phyloP scores from a whole-genome alignment of 1,139 yeast genomes.

The Geotrichum europaeum region DNA sequence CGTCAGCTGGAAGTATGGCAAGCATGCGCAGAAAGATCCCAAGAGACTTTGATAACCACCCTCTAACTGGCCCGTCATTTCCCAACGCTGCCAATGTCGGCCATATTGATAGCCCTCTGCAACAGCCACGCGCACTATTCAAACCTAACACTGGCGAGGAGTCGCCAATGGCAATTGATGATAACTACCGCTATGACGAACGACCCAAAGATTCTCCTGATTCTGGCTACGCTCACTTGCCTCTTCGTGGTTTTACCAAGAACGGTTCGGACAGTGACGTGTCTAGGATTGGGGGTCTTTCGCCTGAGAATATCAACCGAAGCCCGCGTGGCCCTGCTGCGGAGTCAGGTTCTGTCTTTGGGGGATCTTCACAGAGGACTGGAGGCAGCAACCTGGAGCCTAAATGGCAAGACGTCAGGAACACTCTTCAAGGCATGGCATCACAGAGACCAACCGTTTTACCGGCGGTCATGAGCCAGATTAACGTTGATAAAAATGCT shows the following conservation, averaged over 20 bases:
- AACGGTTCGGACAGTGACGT: neutral
- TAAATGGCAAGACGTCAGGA: constrained; percentile 25
- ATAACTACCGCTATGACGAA: neutral
- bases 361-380: neutral
- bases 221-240: neutral
- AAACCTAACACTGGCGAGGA: neutral
- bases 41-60: neutral
- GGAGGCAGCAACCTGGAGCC: neutral
- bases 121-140: neutral
- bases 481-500: neutral
- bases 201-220: neutral
- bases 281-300: neutral
- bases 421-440: constrained; percentile 18
- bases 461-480: constrained; percentile 4
- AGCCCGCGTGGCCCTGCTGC: neutral
- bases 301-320: neutral
- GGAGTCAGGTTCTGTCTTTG: neutral
- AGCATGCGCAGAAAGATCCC: neutral
- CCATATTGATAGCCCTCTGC: neutral
- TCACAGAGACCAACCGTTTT: constrained; percentile 14
- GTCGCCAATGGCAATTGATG: neutral
- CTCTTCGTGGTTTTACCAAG: neutral
- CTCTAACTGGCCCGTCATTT: neutral
- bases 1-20: neutral
- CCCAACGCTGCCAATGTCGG: neutral